These are phyloP conservation scores for Furcasterigmium furcatum DNA, from an alignment of 2,329 filamentous ascomycete species.

Conservation along the genomic window DNA sequence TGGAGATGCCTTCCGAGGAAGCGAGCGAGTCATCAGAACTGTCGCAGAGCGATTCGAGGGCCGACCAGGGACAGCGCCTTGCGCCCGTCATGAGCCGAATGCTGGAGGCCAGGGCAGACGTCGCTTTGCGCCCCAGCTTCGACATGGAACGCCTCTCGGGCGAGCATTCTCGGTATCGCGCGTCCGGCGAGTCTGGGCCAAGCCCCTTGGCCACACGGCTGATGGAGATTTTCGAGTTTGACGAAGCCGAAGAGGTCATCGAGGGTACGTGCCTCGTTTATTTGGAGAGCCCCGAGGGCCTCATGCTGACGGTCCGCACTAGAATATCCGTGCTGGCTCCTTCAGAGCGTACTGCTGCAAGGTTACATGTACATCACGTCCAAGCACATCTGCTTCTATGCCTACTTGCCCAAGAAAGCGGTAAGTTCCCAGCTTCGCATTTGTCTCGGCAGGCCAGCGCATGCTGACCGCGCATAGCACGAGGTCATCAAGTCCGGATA, in stretches of 20 bases:
- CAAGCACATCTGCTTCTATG: constrained; percentile 94
- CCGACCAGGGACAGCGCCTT: constrained; percentile 42
- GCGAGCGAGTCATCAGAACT: constrained; percentile 17
- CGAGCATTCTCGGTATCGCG: constrained; percentile 24
- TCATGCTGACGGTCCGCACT: constrained; percentile 6
- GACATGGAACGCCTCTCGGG: constrained; percentile 46
- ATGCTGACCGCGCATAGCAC: constrained; percentile 46
- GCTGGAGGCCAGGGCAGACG: constrained; percentile 67
- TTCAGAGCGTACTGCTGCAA: constrained; percentile 88
- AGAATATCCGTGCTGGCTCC: constrained; percentile 92
- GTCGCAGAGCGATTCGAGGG: background rate
- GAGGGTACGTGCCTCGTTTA: constrained; percentile 50
- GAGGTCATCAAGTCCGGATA: constrained; percentile 82
- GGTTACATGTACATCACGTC: constrained; percentile 95
- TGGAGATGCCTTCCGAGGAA: constrained; percentile 31
- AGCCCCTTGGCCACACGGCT: constrained; percentile 66
- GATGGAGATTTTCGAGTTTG: constrained; percentile 83
- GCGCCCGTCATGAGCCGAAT: constrained; percentile 76
- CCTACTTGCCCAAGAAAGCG: constrained; percentile 91
- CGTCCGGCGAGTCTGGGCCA: constrained; percentile 34
- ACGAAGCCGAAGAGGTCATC: constrained; percentile 78
- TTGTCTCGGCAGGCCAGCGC: too few relatives aligned
- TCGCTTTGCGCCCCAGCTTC: constrained; percentile 56
- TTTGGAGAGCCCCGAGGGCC: background rate
- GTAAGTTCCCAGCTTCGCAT: too few relatives aligned